Evolutionary conservation across 2,329 filamentous ascomycete species (phyloP), one percentile per base, ranked within the genome.

Genomic region (Verticillium dahliae): DNA sequence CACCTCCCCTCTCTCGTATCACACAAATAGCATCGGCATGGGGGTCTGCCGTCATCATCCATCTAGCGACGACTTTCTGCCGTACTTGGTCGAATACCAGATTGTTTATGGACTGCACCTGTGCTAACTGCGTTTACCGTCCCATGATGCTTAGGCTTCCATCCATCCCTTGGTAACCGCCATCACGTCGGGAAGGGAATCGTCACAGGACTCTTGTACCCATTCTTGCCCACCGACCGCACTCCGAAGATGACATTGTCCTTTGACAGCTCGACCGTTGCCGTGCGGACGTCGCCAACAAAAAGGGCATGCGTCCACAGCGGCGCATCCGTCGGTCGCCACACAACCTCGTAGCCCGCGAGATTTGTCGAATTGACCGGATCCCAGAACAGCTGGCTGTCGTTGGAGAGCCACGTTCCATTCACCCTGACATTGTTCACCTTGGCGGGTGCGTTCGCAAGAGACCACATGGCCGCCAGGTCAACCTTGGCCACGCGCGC

Each of bases 161-260:
- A 27, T 27, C 27, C 27, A 27, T 27, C 27, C 27, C 27, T 27
- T 27, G 27, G 27, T 27, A 27, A 27, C 27, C 3, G 27, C 27
- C 27, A 27, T 27, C 34, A 57, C 4, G 55, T n/a, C 6, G 67
- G 67, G 59, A 67, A 68, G 6, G 67, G 68, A 66, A 77, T 79
- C 2, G 76, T 74, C 59, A 78, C 80, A 4, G 79, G 79, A 67
- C 78, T 80, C 71, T 76, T 81, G 61, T 76, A 79, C n/a, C 81
- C 81, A 68, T 81, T 79, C 62, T 66, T 74, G 0, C 80, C 80
- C 4, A 82, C 79, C 22, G 81, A 75, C 64, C 83, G 72, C 0
- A 86, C 75, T 0, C 84, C 83, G 71, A 86, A 85, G 31, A 83
- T 77, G 13, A 83, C 80, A 71, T 85, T 83, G 63, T 87, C 84